phyloP scores from a whole-genome alignment of 164 flowering plant species.

The Vitis amurensis region DNA sequence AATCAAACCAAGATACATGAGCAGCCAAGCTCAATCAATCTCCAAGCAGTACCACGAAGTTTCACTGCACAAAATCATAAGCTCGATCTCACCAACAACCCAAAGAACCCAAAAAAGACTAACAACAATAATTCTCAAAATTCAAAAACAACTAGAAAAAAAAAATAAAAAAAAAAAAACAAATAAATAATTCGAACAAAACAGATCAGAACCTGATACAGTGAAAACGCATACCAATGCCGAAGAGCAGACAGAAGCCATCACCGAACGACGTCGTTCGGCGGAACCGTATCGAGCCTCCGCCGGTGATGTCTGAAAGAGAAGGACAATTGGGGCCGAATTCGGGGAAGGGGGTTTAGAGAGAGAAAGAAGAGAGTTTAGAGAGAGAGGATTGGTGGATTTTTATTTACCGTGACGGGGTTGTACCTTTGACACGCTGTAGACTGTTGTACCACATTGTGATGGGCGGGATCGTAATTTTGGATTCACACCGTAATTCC shows the following conservation, averaged over 20 bases:
- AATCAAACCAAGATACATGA: neutral
- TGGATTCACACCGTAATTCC: neutral
- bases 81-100: neutral
- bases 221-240: constrained; percentile 4
- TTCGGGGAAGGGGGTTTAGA: constrained; percentile 1
- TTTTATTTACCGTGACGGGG: neutral
- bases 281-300: neutral
- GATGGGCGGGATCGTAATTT: constrained; percentile 13
- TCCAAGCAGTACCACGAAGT: neutral
- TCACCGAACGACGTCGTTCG: neutral
- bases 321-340: neutral
- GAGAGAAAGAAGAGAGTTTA: neutral
- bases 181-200: neutral
- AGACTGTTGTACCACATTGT: neutral
- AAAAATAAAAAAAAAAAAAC: neutral
- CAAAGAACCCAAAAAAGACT: neutral
- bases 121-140: neutral
- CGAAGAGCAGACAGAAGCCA: neutral
- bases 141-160: neutral
- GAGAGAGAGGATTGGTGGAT: neutral
- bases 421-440: neutral
- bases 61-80: neutral
- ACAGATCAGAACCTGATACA: neutral
- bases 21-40: neutral
- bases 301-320: neutral